Evolutionary conservation across 352 stramenopile genomes (phyloP).

Genomic region (Globisporangium polare): DNA sequence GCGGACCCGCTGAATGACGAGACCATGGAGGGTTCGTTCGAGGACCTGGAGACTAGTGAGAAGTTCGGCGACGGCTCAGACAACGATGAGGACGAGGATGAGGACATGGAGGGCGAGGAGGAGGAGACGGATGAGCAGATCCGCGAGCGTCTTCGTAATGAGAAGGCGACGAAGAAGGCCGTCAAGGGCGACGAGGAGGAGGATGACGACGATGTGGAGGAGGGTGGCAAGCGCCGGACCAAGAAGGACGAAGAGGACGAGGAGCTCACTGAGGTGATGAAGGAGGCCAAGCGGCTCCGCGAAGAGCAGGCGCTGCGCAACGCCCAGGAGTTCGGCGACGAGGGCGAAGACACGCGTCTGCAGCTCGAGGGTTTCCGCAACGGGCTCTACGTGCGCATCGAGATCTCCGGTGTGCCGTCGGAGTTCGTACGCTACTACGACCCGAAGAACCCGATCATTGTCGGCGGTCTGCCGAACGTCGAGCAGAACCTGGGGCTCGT

Average conservation of each 20-base stretch:
- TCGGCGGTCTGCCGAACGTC: constrained; percentile 95
- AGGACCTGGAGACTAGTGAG: constrained; percentile 96
- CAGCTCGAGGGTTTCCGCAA: constrained; percentile 95
- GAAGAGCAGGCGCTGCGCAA: constrained; percentile 87
- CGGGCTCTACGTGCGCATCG: constrained; percentile 96
- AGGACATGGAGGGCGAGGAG: constrained; percentile 29
- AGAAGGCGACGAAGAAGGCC: constrained; percentile 91
- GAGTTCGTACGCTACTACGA: constrained; percentile 97
- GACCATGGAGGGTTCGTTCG: constrained; percentile 94
- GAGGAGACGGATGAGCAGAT: constrained; percentile 82
- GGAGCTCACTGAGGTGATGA: constrained; percentile 84
- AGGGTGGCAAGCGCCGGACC: constrained; percentile 26
- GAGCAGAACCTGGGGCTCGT: constrained; percentile 95
- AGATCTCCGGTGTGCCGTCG: constrained; percentile 91
- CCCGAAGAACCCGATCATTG: constrained; percentile 80
- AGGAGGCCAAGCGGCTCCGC: constrained; percentile 73
- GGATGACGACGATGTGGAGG: constrained; percentile 29
- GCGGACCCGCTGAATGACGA: constrained; percentile 80
- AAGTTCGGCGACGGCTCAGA: constrained; percentile 34
- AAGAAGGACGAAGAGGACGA: constrained; percentile 74
- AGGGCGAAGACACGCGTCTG: constrained; percentile 91
- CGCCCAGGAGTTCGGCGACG: constrained; percentile 92
- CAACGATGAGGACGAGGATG: constrained; percentile 22
- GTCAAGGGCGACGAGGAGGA: constrained; percentile 55
- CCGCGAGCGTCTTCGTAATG: constrained; percentile 78